These are phyloP conservation scores for Diaporthe nobilis DNA, from an alignment of 2,329 filamentous ascomycete genomes.

Conservation along the genomic window DNA sequence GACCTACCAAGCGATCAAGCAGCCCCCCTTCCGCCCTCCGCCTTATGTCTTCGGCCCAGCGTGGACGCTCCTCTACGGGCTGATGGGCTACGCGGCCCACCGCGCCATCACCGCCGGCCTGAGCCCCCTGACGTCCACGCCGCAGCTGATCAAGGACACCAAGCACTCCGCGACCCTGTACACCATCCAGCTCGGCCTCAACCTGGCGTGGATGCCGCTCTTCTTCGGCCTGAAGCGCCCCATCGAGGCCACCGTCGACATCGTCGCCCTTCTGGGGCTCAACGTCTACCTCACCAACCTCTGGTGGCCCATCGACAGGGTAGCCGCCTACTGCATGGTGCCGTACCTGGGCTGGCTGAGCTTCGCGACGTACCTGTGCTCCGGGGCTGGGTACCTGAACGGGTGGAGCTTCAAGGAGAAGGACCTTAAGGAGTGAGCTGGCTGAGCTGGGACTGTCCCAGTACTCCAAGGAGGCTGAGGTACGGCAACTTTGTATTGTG, in stretches of 20 bases:
- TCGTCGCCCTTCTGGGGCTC: slow-evolving; percentile 78
- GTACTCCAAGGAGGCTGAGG: not conserved
- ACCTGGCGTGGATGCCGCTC: slow-evolving; percentile 91
- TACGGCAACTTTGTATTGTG: not conserved
- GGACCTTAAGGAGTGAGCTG: slow-evolving; percentile 44
- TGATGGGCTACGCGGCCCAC: slow-evolving; percentile 93
- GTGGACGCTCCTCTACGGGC: slow-evolving; percentile 76
- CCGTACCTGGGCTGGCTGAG: slow-evolving; percentile 90
- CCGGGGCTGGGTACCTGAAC: slow-evolving; percentile 77
- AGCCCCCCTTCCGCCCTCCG: slow-evolving; percentile 75
- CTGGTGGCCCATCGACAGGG: slow-evolving; percentile 81
- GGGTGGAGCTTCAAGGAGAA: slow-evolving; percentile 70
- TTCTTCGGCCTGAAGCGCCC: slow-evolving; percentile 87
- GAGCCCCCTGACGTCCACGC: slow-evolving; percentile 66
- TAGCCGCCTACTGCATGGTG: slow-evolving; percentile 80
- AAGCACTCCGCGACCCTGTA: slow-evolving; percentile 84
- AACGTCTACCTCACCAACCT: slow-evolving; percentile 82
- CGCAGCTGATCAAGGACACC: slow-evolving; percentile 68
- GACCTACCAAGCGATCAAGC: slow-evolving; percentile 76
- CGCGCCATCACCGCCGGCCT: slow-evolving; percentile 78
- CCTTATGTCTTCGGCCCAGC: slow-evolving; percentile 74
- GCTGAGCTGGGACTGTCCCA: not conserved
- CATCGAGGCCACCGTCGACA: slow-evolving; percentile 80
- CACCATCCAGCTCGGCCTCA: slow-evolving; percentile 86
- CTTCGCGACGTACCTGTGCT: slow-evolving; percentile 89